These are phyloP conservation scores for Trichoderma sp. DNA, from an alignment of 2,329 filamentous ascomycete genomes.

Conservation along the genomic window DNA sequence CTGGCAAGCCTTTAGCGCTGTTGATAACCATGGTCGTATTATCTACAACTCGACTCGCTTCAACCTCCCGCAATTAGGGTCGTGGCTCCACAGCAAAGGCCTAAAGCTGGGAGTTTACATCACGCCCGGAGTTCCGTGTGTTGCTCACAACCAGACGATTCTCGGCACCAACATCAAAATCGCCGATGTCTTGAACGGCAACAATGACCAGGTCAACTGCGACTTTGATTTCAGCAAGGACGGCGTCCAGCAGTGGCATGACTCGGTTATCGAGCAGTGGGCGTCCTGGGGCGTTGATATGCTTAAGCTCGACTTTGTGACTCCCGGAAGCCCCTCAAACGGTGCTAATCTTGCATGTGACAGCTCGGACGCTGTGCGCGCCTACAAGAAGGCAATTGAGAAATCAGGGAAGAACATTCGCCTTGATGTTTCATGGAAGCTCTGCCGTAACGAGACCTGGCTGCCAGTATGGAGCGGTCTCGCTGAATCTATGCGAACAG, in stretches of 20 bases:
- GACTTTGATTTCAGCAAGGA: slow-evolving; percentile 28
- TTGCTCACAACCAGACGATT: slow-evolving; percentile 24
- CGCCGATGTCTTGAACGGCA: slow-evolving; percentile 12
- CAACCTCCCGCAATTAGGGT: slow-evolving; percentile 25
- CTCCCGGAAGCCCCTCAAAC: slow-evolving; percentile 25
- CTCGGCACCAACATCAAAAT: slow-evolving; percentile 22
- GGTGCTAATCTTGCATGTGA: slow-evolving; percentile 27
- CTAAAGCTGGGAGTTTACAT: slow-evolving; percentile 28
- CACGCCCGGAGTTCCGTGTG: slow-evolving; percentile 28
- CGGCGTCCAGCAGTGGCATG: slow-evolving; percentile 29
- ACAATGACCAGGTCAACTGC: slow-evolving; percentile 28
- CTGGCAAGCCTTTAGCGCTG: slow-evolving; percentile 31
- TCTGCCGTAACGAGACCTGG: slow-evolving; percentile 30
- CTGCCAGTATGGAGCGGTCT: slow-evolving; percentile 27
- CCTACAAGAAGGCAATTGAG: slow-evolving; percentile 25
- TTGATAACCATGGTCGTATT: slow-evolving; percentile 26
- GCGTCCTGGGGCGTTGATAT: slow-evolving; percentile 30
- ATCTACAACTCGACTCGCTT: slow-evolving; percentile 27
- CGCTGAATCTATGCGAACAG: slow-evolving; percentile 26
- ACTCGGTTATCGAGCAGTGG: slow-evolving; percentile 26
- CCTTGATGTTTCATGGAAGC: slow-evolving; percentile 29
- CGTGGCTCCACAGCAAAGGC: slow-evolving; percentile 23
- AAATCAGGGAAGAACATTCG: slow-evolving; percentile 24
- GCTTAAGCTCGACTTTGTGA: slow-evolving; percentile 29
- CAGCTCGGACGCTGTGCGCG: slow-evolving; percentile 22